Conservation (phyloP, 2,329 filamentous ascomycete genomes). For the Xylaria sp. region DNA sequence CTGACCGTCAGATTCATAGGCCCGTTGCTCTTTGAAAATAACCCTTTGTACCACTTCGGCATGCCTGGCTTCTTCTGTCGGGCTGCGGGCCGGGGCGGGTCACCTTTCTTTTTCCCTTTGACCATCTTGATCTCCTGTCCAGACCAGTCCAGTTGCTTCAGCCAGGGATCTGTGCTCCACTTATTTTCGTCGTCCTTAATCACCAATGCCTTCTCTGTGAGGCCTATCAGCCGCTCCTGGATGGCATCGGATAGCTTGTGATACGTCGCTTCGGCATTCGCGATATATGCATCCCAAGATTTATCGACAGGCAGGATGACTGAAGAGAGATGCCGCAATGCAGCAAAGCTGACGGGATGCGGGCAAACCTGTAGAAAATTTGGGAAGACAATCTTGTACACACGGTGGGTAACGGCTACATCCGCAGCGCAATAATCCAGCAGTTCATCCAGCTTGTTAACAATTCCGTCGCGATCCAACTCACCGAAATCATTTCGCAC, state of each 20-base stretch:
- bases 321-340: slow-evolving; percentile 89
- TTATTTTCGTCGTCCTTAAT: slow-evolving; percentile 74
- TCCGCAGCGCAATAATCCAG: slow-evolving; percentile 95
- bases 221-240: slow-evolving; percentile 73
- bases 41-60: slow-evolving; percentile 95
- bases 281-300: slow-evolving; percentile 86
- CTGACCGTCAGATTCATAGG: slow-evolving; percentile 84
- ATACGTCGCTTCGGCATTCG: slow-evolving; percentile 87
- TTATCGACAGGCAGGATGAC: slow-evolving; percentile 91
- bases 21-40: slow-evolving; percentile 75
- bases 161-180: slow-evolving; percentile 86
- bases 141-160: slow-evolving; percentile 94
- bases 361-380: slow-evolving; percentile 90
- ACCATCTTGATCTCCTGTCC: slow-evolving; percentile 91
- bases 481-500: slow-evolving; percentile 87
- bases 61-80: slow-evolving; percentile 94
- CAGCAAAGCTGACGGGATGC: slow-evolving; percentile 96
- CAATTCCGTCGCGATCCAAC: slow-evolving; percentile 76
- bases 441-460: slow-evolving; percentile 79
- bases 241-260: slow-evolving; percentile 80
- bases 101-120: slow-evolving; percentile 88
- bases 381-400: slow-evolving; percentile 94
- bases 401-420: slow-evolving; percentile 88
- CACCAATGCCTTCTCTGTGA: slow-evolving; percentile 81
- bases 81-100: slow-evolving; percentile 78